Conservation (phyloP, 169 alveolate genomes). For the Cryptosporidium xiaoi region DNA sequence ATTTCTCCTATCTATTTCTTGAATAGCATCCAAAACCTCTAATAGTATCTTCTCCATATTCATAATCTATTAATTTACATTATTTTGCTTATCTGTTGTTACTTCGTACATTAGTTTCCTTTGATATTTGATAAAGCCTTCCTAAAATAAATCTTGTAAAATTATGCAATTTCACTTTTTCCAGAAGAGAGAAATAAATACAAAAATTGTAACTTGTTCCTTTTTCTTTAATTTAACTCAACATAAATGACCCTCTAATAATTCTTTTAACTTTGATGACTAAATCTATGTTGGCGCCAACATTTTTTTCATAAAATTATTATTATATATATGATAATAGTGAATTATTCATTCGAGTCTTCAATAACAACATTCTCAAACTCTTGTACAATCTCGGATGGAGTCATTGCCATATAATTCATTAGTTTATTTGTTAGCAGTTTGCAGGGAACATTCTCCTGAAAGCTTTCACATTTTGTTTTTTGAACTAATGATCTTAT, state of each 20-base stretch:
- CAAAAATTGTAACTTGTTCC: no score
- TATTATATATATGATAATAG: neutral
- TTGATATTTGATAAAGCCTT: no score
- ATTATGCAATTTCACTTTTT: no score
- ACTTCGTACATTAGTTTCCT: neutral
- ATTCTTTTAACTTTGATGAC: no score
- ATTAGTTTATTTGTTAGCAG: constrained; percentile 31
- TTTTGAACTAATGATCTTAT: constrained; percentile 25
- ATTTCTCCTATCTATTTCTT: constrained; percentile 8
- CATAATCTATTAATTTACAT: neutral
- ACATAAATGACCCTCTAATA: no score
- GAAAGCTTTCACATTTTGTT: constrained; percentile 11
- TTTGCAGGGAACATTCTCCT: constrained; percentile 11
- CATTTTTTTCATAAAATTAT: no score
- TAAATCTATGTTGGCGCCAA: no score
- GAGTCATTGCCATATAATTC: constrained; percentile 29
- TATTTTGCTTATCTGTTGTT: neutral
- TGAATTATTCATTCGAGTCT: neutral
- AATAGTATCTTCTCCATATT: constrained; percentile 21
- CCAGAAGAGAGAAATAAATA: no score
- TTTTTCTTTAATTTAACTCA: no score
- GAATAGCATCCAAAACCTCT: constrained; percentile 13
- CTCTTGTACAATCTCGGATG: constrained; percentile 21
- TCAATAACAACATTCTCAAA: constrained; percentile 10
- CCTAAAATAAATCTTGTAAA: no score